A percentile compares a stretch with the other conserved stretches of the same genome.
These are phyloP conservation scores for Chaetothyriales sp. DNA, from an alignment of 2,329 filamentous ascomycete species.

Conservation along the genomic window DNA sequence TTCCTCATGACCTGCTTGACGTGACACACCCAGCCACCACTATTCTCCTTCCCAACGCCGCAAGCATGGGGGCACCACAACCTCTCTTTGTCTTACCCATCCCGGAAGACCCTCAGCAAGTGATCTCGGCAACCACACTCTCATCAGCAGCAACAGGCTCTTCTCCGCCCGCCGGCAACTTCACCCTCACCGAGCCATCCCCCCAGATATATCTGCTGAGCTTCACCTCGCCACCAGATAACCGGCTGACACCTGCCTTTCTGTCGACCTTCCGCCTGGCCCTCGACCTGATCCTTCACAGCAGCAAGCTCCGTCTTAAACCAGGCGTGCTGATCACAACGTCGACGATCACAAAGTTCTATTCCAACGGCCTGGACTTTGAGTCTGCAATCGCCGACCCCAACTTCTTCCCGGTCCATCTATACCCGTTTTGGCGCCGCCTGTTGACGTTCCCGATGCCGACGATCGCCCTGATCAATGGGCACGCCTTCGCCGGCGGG, in stretches of 20 bases:
- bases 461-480: slow-evolving; percentile 64
- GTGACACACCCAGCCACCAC: too few relatives aligned
- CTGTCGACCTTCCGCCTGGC: slow-evolving; percentile 54
- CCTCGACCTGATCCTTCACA: slow-evolving; percentile 61
- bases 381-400: slow-evolving; percentile 48
- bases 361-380: slow-evolving; percentile 65
- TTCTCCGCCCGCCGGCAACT: slow-evolving; percentile 35
- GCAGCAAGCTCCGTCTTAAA: slow-evolving; percentile 29
- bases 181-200: slow-evolving; percentile 49
- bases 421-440: slow-evolving; percentile 53
- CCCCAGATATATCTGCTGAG: slow-evolving; percentile 57
- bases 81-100: slow-evolving; percentile 50
- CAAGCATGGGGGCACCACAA: slow-evolving; percentile 11
- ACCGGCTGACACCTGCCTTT: slow-evolving; percentile 57
- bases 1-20: too few relatives aligned
- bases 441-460: slow-evolving; percentile 67
- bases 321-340: slow-evolving; percentile 69
- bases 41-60: background rate
- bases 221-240: slow-evolving; percentile 59
- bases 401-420: slow-evolving; percentile 45
- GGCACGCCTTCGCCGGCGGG: slow-evolving; percentile 71
- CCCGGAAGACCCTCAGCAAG: slow-evolving; percentile 12
- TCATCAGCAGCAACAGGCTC: slow-evolving; percentile 13
- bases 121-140: slow-evolving; percentile 19
- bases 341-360: slow-evolving; percentile 63